phyloP scores from a whole-genome alignment of 768 basidiomycete species.

The Phylloporus sp. region DNA sequence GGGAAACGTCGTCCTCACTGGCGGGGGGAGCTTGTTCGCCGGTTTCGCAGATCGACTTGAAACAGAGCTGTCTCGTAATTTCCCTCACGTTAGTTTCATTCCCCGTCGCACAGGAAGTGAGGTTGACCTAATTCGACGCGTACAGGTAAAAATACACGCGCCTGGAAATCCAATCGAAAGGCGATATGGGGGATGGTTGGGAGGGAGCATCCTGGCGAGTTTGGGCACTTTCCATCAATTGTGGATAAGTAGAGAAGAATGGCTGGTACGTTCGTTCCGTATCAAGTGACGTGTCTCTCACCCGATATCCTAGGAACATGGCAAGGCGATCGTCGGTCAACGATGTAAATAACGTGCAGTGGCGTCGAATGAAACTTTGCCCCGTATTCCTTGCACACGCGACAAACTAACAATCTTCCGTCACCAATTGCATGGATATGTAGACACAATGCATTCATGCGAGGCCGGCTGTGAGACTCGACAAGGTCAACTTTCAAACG shows the following conservation, averaged over 20 bases:
- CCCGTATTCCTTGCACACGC: background rate
- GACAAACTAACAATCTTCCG: no score
- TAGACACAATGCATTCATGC: slow-evolving; percentile 8
- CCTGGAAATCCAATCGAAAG: slow-evolving; percentile 89
- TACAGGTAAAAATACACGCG: slow-evolving; percentile 85
- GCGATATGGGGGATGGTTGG: slow-evolving; percentile 90
- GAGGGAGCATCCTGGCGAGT: slow-evolving; percentile 91
- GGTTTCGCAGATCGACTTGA: slow-evolving; percentile 83
- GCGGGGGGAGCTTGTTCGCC: slow-evolving; percentile 81
- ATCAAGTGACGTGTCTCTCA: slow-evolving; percentile 3
- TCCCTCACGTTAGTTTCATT: slow-evolving; percentile 66
- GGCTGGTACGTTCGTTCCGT: slow-evolving; percentile 56
- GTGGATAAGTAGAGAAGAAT: slow-evolving; percentile 93
- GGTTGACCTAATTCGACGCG: slow-evolving; percentile 9
- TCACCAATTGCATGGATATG: background rate
- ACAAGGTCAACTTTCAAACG: slow-evolving; percentile 37
- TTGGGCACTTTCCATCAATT: slow-evolving; percentile 97
- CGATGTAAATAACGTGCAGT: slow-evolving; percentile 62
- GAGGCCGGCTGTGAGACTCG: slow-evolving; percentile 14
- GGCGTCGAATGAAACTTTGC: slow-evolving; percentile 1
- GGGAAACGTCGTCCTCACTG: slow-evolving; percentile 93
- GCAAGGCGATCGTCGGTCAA: slow-evolving; percentile 75
- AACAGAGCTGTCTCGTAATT: slow-evolving; percentile 66
- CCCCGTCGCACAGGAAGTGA: background rate
- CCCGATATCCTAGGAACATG: slow-evolving; percentile 57